Conservation (phyloP, 1,139 yeast species). For the Pichia sp. region DNA sequence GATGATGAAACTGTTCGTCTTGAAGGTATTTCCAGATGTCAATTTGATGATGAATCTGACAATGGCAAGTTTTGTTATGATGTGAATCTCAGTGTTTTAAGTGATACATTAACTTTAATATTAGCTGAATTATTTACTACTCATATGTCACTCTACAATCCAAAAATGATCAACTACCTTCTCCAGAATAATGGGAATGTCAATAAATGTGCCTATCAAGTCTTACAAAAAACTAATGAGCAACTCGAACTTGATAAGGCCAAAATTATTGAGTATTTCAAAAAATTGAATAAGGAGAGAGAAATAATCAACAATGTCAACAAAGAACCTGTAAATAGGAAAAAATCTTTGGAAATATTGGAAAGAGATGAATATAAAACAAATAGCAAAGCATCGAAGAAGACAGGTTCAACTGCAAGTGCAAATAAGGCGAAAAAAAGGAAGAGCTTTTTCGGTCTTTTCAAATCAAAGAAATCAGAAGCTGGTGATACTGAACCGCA, state of each 20-base stretch:
- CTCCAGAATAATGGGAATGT: conserved; percentile 16
- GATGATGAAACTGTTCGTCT: conserved; percentile 20
- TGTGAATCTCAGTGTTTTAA: conserved; percentile 11
- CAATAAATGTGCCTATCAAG: conserved; percentile 4
- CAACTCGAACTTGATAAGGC: not conserved
- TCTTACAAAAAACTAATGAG: conserved; percentile 3
- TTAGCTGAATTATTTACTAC: conserved; percentile 14
- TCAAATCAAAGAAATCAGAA: conserved; percentile 1
- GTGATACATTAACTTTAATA: conserved; percentile 14
- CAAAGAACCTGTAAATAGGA: not conserved
- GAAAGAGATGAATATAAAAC: not conserved
- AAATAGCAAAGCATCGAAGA: conserved; percentile 1
- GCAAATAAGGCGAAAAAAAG: not conserved
- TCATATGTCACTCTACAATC: conserved; percentile 19
- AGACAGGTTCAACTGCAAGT: not conserved
- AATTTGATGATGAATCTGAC: conserved; percentile 3
- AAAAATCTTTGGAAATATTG: conserved; percentile 6
- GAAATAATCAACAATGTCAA: conserved; percentile 3
- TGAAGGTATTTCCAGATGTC: conserved; percentile 17
- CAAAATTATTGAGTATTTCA: not conserved
- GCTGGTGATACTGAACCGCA: not conserved
- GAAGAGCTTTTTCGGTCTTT: conserved; percentile 5
- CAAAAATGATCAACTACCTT: conserved; percentile 12
- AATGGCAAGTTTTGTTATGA: conserved; percentile 5
- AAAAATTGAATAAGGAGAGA: conserved; percentile 4